Base-by-base conservation (phyloP, 257 asterid species). In the Gynochthodes officinalis region DNA sequence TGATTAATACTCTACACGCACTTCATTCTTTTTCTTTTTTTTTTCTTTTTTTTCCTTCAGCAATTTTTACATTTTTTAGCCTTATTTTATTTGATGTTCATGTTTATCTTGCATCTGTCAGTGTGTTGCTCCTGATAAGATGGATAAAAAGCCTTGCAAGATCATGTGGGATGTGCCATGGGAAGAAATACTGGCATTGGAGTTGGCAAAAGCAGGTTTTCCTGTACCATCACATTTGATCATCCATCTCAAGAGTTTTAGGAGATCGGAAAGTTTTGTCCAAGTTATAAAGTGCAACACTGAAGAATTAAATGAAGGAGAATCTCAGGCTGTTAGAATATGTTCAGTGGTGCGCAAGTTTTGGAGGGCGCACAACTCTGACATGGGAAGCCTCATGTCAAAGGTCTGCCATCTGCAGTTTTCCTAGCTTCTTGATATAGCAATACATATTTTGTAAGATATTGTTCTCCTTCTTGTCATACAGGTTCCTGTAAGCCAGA, bases 141-240 rank as follows among this genome's bases (percentile, higher is more conserved):
- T 88, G 95, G 99, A 91, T 70, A 85, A 75, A 82, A 90, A 80
- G 73, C 99, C 99, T 67, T 89, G 99, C 93, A 95, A 90, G 83
- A 95, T 95, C 82, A 84, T 82, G 89, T 95, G 99, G 99, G 98
- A 92, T 81, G 98, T 92, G 55, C 89, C 92, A 30, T 95, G 99
- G 99, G 93, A 88, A 81, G 93, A 92, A 62, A 81, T 95, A 67
- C 75, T 95, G 89, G 75, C 97, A 61, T 89, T 95, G 68, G 99
- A 95, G 78, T 79, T 91, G 87, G 99, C 97, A 64, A 95, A 90
- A 92, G 96, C 95, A 80, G 96, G 96, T 60, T 84, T 76, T 73
- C 78, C 82, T 50, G 78, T 48, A 77, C 92, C 98, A 59, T 86
- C 96, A 73, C 99, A 95, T 83, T 80, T 95, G 66, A 86, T 95